phyloP scores from a whole-genome alignment of 176 grass and related monocot genomes.

The Musa troglodytarum region DNA sequence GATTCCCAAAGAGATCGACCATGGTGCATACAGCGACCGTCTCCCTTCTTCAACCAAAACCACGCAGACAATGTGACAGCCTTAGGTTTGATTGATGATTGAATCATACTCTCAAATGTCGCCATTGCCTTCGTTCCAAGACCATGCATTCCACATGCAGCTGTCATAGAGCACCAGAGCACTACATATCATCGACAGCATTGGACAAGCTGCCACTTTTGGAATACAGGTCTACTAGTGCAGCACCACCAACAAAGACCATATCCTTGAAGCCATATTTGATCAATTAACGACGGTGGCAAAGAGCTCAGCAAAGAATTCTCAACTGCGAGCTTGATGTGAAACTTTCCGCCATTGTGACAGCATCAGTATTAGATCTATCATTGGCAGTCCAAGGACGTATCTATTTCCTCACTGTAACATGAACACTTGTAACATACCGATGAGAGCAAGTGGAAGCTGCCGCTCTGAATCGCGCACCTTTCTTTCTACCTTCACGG shows the following conservation, averaged over 20 bases:
- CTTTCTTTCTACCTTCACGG: conserved; percentile 33
- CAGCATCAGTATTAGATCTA: conserved; percentile 33
- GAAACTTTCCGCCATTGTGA: conserved; percentile 55
- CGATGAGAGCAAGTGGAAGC: conserved; percentile 53
- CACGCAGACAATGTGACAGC: conserved; percentile 50
- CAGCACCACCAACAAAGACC: conserved; percentile 39
- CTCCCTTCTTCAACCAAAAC: conserved; percentile 42
- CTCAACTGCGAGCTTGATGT: conserved; percentile 32
- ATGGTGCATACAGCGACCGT: conserved; percentile 38
- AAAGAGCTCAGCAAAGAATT: conserved; percentile 34
- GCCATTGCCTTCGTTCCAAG: conserved; percentile 39
- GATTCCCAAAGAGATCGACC: conserved; percentile 55
- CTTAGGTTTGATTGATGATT: conserved; percentile 42
- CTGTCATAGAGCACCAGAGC: conserved; percentile 57
- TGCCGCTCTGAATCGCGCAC: conserved; percentile 38
- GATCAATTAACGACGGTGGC: conserved; percentile 49
- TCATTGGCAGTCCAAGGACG: conserved; percentile 17
- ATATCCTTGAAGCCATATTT: conserved; percentile 44
- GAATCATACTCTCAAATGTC: conserved; percentile 43
- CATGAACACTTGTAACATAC: conserved; percentile 73
- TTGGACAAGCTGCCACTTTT: conserved; percentile 48
- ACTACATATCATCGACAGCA: conserved; percentile 36
- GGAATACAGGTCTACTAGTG: conserved; percentile 50
- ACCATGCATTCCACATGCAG: conserved; percentile 68
- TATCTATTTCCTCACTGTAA: conserved; percentile 26